Evolutionary conservation across 73 alveolate species (phyloP), one percentile per base, ranked within the genome.

Genomic region (Halteria grandinella): DNA sequence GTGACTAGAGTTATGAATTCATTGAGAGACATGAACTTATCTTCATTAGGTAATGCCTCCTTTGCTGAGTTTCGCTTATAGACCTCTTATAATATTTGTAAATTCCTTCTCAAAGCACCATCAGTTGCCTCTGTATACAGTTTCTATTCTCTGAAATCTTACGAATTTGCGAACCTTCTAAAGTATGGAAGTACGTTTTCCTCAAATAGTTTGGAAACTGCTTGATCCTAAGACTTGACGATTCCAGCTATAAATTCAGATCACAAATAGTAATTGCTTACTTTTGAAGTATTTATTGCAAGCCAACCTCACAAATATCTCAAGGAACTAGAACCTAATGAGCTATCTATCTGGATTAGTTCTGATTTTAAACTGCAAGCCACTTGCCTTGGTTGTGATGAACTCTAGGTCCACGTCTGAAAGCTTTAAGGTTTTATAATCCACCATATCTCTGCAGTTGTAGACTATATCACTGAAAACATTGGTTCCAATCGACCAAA

Each of bases 101-200:
- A 18, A n/a, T 76, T 40, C 18, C 25, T 27, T 48, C 76, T 75
- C 31, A 76, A 43, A 18, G 63, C 78, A 1, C 25, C 37, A 52
- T 84, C 93, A 44, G 89, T 76, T 17, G 72, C 83, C 29, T 84
- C 87, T 54, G 60, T 76, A 88, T 89, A 84, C 4, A 74, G 69
- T 40, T 64, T 75, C 29, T 41, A 20, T 72, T 53, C 39, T 12
- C 77, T 32, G 41, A 70, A 79, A 10, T 51, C 78, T 51, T 79
- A 63, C 3, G 84, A 70, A 37, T 79, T 52, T n/a, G n/a, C n/a
- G 33, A 45, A 52, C 28, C 52, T 69, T 37, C 33, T 41, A 33
- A 79, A 79, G 24, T 37, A 47, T 1, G 79, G 73, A 45, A 69
- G 23, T 7, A 55, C 57, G 39, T 53, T 28, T 1, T 80, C 73